These are phyloP conservation scores for Xylaria sp. DNA, from an alignment of 2,329 filamentous ascomycete species.

Conservation along the genomic window DNA sequence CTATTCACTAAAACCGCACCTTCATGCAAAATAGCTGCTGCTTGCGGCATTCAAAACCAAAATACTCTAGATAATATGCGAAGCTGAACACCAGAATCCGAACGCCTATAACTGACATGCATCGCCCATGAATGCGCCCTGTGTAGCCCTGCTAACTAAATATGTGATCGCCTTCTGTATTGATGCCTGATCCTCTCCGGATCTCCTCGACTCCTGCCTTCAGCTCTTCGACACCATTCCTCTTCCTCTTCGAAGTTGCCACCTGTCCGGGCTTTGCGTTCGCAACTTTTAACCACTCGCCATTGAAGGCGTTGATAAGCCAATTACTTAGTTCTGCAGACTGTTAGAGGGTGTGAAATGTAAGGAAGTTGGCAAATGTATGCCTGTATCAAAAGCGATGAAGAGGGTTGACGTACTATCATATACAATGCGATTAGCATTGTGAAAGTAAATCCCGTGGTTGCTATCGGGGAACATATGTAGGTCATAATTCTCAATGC, in stretches of 20 bases:
- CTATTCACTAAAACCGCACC: neutral
- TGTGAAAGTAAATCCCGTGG: constrained; percentile 94
- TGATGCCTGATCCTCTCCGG: constrained; percentile 32
- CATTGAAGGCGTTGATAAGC: constrained; percentile 98
- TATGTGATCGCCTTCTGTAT: constrained; percentile 5
- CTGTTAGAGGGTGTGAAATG: constrained; percentile 49
- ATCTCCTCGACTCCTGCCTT: constrained; percentile 39
- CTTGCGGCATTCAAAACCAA: neutral
- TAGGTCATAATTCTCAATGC: constrained; percentile 93
- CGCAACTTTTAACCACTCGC: constrained; percentile 80
- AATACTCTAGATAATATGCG: neutral
- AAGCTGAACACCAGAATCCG: constrained; percentile 14
- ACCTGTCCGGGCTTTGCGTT: constrained; percentile 62
- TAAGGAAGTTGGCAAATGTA: neutral
- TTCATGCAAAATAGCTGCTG: neutral
- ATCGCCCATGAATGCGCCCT: constrained; percentile 9
- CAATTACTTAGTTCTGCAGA: constrained; percentile 81
- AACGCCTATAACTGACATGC: constrained; percentile 21
- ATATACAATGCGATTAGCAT: constrained; percentile 90
- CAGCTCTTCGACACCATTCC: constrained; percentile 42
- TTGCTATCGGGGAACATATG: constrained; percentile 97
- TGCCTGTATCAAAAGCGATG: neutral
- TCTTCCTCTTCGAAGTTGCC: constrained; percentile 37
- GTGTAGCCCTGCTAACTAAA: neutral
- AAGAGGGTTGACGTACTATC: constrained; percentile 74